Evolutionary conservation across 495 filamentous ascomycete genomes (phyloP).

Genomic region (Massariosphaeria phaeospora): DNA sequence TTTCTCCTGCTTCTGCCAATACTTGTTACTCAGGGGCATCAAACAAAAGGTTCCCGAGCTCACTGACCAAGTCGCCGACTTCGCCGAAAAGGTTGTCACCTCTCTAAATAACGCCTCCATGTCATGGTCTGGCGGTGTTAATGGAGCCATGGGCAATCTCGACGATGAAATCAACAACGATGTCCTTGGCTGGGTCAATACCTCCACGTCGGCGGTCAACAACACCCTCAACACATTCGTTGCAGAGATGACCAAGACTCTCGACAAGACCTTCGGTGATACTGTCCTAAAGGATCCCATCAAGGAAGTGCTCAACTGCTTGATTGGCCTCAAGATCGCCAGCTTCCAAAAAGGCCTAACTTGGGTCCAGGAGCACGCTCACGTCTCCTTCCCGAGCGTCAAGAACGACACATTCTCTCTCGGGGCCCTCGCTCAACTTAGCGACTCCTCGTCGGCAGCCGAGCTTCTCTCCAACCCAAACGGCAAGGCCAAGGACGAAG

Average conservation of each 20-base stretch:
- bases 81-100: conserved; percentile 71
- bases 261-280: conserved; percentile 73
- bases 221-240: conserved; percentile 79
- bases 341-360: conserved; percentile 76
- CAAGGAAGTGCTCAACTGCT: conserved; percentile 54
- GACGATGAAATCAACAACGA: conserved; percentile 74
- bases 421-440: conserved; percentile 63
- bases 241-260: conserved; percentile 60
- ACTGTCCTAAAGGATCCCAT: conserved; percentile 72
- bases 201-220: conserved; percentile 74
- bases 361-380: conserved; percentile 81
- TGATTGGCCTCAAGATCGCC: conserved; percentile 41
- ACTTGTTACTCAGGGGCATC: conserved; percentile 66
- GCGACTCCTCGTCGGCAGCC: conserved; percentile 47
- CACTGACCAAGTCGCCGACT: conserved; percentile 69
- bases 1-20: conserved; percentile 79
- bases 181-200: conserved; percentile 83
- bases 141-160: conserved; percentile 61
- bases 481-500: conserved; percentile 65
- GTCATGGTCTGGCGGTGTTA: conserved; percentile 72
- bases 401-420: conserved; percentile 76
- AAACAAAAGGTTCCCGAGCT: conserved; percentile 72
- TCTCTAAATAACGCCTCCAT: conserved; percentile 67
- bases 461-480: conserved; percentile 72
- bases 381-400: conserved; percentile 74